Evolutionary conservation across 2,329 filamentous ascomycete genomes (phyloP).

Genomic region (Fusarium torreyae): DNA sequence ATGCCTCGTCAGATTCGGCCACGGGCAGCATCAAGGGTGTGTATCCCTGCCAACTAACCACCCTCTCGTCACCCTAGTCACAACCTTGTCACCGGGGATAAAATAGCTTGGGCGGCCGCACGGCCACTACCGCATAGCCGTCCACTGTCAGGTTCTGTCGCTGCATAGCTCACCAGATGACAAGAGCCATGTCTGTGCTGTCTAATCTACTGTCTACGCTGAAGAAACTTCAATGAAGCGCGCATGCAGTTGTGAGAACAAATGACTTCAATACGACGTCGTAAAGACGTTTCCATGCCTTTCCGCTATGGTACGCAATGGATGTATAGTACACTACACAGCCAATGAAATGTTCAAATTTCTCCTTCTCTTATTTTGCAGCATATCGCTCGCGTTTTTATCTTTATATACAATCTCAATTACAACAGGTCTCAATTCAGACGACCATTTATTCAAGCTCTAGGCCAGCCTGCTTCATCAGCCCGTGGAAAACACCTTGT

Average conservation of each 20-base stretch:
- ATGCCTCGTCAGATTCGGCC: constrained; percentile 39
- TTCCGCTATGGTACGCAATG: constrained; percentile 17
- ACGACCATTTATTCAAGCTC: constrained; percentile 58
- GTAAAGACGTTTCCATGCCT: constrained; percentile 10
- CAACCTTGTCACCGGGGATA: constrained; percentile 41
- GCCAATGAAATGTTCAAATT: constrained; percentile 18
- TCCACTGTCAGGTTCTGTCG: constrained; percentile 30
- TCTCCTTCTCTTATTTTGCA: constrained; percentile 20
- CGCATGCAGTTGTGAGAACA: background rate
- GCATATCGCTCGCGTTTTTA: background rate
- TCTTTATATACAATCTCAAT: constrained; percentile 32
- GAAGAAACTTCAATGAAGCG: constrained; percentile 1
- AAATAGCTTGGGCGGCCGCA: constrained; percentile 23
- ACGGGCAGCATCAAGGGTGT: constrained; percentile 14
- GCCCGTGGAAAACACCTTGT: constrained; percentile 85
- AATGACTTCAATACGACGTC: background rate
- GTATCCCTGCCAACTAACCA: constrained; percentile 36
- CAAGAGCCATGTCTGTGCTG: background rate
- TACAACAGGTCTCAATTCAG: constrained; percentile 9
- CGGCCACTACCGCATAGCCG: constrained; percentile 22
- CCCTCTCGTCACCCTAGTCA: constrained; percentile 16
- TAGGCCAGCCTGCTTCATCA: constrained; percentile 92
- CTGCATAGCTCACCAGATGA: constrained; percentile 12
- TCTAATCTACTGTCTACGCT: background rate
- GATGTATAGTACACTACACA: constrained; percentile 3